These are phyloP conservation scores for Ensete ventricosum DNA, from an alignment of 176 grass and related monocot species.

Conservation along the genomic window DNA sequence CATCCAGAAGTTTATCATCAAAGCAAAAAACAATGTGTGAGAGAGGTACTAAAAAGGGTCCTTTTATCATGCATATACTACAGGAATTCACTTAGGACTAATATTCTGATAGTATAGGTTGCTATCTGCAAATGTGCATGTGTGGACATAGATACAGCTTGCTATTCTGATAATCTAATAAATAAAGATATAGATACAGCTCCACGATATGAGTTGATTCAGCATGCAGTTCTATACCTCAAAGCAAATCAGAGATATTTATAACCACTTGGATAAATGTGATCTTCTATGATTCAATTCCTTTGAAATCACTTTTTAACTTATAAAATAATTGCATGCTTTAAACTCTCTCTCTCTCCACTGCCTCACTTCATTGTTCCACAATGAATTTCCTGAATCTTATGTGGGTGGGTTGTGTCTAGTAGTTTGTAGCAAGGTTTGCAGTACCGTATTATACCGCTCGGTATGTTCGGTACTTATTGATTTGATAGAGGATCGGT, in stretches of 20 bases:
- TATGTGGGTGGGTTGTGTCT: no score
- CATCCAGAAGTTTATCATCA: constrained; percentile 1
- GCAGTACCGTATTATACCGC: no score
- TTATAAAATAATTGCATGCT: not conserved
- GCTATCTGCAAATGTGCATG: not conserved
- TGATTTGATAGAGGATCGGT: no score
- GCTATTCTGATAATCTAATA: no score
- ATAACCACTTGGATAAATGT: not conserved
- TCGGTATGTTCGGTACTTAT: no score
- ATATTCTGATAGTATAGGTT: not conserved
- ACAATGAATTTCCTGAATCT: no score
- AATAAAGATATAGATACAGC: no score
- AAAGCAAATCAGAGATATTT: not conserved
- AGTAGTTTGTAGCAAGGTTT: no score
- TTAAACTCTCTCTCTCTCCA: not conserved
- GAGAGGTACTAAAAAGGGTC: not conserved
- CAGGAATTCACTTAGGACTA: not conserved
- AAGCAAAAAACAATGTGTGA: not conserved
- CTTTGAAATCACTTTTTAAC: not conserved
- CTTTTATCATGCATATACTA: not conserved
- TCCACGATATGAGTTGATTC: no score
- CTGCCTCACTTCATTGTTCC: no score
- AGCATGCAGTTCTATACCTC: not conserved
- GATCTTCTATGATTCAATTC: not conserved
- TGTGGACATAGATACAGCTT: no score